Evolutionary conservation across 169 alveolate genomes (phyloP).

Genomic region (Plasmodium coatneyi): DNA sequence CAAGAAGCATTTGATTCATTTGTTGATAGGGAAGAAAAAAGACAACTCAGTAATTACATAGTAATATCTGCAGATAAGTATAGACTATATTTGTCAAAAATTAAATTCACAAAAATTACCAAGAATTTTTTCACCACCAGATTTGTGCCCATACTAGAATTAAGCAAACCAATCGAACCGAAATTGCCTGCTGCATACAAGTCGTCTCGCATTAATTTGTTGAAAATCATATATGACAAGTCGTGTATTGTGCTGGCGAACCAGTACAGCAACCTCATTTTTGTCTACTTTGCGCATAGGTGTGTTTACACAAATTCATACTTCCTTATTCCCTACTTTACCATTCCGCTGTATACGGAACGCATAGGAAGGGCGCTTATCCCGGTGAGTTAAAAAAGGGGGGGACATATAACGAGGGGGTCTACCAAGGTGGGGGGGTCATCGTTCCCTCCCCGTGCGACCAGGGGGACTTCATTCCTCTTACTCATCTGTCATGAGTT

Average conservation of each 20-base stretch:
- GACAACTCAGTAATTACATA: constrained; percentile 36
- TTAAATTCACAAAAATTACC: constrained; percentile 44
- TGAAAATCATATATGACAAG: constrained; percentile 71
- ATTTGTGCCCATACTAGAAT: constrained; percentile 42
- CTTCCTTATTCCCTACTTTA: constrained; percentile 39
- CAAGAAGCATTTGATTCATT: background rate
- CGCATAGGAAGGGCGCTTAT: constrained; percentile 12
- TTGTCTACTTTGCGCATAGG: constrained; percentile 39
- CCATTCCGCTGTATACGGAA: constrained; percentile 46
- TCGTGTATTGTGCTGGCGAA: constrained; percentile 67
- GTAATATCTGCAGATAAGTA: constrained; percentile 53
- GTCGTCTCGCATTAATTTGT: constrained; percentile 66
- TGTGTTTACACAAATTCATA: constrained; percentile 67
- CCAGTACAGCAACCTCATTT: constrained; percentile 50
- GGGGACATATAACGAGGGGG: background rate
- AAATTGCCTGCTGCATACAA: background rate
- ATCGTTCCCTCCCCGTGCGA: background rate
- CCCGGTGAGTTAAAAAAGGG: constrained; percentile 3
- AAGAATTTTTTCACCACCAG: constrained; percentile 38
- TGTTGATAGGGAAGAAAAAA: constrained; percentile 56
- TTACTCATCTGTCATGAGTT: background rate
- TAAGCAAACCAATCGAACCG: constrained; percentile 20
- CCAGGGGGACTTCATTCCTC: background rate
- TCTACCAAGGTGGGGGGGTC: background rate
- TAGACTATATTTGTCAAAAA: constrained; percentile 41